phyloP scores from a whole-genome alignment of 1,139 yeast genomes.

The Spencermartinsiella ligniputridi region DNA sequence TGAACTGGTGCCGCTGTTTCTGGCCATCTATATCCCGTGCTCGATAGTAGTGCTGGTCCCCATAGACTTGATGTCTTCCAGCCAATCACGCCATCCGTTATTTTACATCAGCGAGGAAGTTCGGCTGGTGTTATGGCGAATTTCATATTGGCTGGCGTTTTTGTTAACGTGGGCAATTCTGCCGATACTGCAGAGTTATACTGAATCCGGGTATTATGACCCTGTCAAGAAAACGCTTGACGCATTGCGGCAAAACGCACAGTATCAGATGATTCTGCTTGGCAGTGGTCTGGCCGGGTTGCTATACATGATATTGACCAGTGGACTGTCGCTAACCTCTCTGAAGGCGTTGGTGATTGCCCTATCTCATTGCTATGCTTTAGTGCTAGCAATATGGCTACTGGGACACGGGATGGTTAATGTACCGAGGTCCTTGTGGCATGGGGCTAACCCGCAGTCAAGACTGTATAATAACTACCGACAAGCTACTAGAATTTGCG shows the following conservation, averaged over 20 bases:
- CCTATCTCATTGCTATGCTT: slow-evolving; percentile 71
- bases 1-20: slow-evolving; percentile 38
- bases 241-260: slow-evolving; percentile 53
- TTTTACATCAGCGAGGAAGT: slow-evolving; percentile 44
- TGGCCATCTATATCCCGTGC: slow-evolving; percentile 51
- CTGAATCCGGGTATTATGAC: slow-evolving; percentile 62
- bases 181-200: slow-evolving; percentile 70
- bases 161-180: slow-evolving; percentile 63
- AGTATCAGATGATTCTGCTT: slow-evolving; percentile 57
- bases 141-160: slow-evolving; percentile 78
- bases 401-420: slow-evolving; percentile 78
- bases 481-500: slow-evolving; percentile 55
- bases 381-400: slow-evolving; percentile 72
- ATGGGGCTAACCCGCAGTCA: slow-evolving; percentile 41
- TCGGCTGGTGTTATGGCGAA: slow-evolving; percentile 61
- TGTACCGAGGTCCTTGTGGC: slow-evolving; percentile 59
- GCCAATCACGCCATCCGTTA: slow-evolving; percentile 26
- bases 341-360: slow-evolving; percentile 70
- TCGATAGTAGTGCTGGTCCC: slow-evolving; percentile 54
- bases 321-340: slow-evolving; percentile 52
- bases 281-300: slow-evolving; percentile 51
- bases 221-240: slow-evolving; percentile 46
- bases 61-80: slow-evolving; percentile 45
- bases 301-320: slow-evolving; percentile 56
- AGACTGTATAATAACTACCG: slow-evolving; percentile 46